Conservation (phyloP, 1,284 basidiomycete genomes). For the Microbotryum silenes-acaulis region DNA sequence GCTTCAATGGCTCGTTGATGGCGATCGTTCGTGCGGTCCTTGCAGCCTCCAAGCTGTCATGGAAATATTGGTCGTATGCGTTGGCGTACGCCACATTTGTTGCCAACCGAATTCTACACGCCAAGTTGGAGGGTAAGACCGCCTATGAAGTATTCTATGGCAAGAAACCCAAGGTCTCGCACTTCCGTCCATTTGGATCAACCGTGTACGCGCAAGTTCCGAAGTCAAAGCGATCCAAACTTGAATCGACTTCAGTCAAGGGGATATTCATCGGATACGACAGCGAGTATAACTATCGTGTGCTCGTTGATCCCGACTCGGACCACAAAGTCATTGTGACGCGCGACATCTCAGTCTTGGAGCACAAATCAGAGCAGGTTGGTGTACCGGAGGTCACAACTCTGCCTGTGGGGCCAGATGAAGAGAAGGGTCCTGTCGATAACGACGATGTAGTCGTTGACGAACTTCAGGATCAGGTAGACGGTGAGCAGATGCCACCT, state of each 20-base stretch:
- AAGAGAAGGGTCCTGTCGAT: too few species aligned
- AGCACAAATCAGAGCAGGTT: too few species aligned
- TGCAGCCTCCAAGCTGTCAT: background rate
- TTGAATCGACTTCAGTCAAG: background rate
- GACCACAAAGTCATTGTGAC: too few species aligned
- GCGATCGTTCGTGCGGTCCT: background rate
- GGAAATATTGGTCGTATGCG: background rate
- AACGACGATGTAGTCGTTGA: too few species aligned
- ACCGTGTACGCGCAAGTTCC: background rate
- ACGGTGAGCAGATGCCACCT: too few species aligned
- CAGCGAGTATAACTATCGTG: too few species aligned
- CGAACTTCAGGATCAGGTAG: too few species aligned
- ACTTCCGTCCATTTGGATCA: conserved; percentile 1
- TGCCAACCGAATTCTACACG: background rate
- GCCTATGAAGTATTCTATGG: background rate
- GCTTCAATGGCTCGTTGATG: background rate
- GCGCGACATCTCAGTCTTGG: too few species aligned
- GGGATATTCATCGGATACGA: background rate
- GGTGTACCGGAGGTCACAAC: too few species aligned
- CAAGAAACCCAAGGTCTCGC: background rate
- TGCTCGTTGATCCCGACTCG: too few species aligned
- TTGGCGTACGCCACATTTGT: background rate
- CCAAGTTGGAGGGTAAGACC: background rate
- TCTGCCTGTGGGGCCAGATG: too few species aligned
- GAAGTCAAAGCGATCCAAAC: background rate